phyloP scores from a whole-genome alignment of 345 rosid species.

The Eucalyptus sideroxylon region DNA sequence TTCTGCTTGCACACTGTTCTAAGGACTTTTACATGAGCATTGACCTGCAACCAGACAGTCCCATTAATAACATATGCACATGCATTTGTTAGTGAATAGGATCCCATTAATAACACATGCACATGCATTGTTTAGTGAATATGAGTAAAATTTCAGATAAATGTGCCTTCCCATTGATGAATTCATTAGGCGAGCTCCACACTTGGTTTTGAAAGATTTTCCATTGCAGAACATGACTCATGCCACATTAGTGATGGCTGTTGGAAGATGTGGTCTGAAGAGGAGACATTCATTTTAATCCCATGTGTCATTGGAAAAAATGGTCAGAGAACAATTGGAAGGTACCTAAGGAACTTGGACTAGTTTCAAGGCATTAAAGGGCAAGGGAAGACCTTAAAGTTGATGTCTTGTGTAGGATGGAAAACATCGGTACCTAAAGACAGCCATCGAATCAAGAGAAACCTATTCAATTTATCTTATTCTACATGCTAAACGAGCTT shows the following conservation, averaged over 20 bases:
- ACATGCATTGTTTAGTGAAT: no score
- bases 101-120: background rate
- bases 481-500: background rate
- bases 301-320: background rate
- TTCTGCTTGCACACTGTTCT: slow-evolving; percentile 77
- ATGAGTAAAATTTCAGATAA: no score
- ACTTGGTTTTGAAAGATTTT: no score
- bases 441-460: background rate
- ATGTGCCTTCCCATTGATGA: no score
- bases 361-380: background rate
- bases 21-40: slow-evolving; percentile 88
- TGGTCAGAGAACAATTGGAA: background rate
- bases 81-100: background rate
- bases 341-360: background rate
- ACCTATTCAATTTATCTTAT: background rate
- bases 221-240: background rate
- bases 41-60: slow-evolving; percentile 45
- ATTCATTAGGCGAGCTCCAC: no score
- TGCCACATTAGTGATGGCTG: background rate
- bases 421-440: background rate
- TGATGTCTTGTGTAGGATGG: background rate
- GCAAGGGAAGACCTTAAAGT: background rate
- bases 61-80: background rate
- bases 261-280: background rate
- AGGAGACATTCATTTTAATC: background rate